Percentiles rank a stretch among this genome's conserved stretches.
Evolutionary conservation across 179 eudicot genomes (phyloP).

Genomic region (Beta macrorhiza): DNA sequence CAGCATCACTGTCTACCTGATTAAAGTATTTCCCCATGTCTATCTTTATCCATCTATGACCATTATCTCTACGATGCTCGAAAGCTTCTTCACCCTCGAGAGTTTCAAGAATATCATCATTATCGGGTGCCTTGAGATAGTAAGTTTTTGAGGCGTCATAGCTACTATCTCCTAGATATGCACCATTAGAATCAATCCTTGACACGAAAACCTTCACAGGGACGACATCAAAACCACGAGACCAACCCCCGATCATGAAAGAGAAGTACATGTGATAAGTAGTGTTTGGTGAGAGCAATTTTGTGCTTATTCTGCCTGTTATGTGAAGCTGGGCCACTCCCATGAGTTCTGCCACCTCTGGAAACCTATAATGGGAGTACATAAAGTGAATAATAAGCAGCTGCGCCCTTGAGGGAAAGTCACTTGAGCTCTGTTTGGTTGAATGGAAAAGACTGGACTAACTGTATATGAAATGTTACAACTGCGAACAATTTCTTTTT

Average conservation of each 20-base stretch:
- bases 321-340: slow-evolving; percentile 28
- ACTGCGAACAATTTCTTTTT: neutral
- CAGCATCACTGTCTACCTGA: slow-evolving; percentile 20
- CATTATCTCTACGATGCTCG: slow-evolving; percentile 25
- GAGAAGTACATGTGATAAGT: slow-evolving; percentile 37
- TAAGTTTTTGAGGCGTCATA: slow-evolving; percentile 28
- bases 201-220: slow-evolving; percentile 34
- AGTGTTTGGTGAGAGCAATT: slow-evolving; percentile 35
- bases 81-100: slow-evolving; percentile 31
- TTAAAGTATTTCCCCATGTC: slow-evolving; percentile 39
- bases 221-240: slow-evolving; percentile 33
- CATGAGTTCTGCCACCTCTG: slow-evolving; percentile 36
- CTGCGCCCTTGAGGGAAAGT: neutral
- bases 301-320: slow-evolving; percentile 30
- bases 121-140: slow-evolving; percentile 33
- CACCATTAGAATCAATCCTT: slow-evolving; percentile 24
- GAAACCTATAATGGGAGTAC: slow-evolving; percentile 25
- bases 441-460: neutral
- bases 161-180: slow-evolving; percentile 15
- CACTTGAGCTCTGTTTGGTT: neutral
- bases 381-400: neutral
- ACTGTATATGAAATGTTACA: neutral
- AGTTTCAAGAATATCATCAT: slow-evolving; percentile 13
- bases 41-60: slow-evolving; percentile 34
- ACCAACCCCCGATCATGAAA: slow-evolving; percentile 29